Percentiles rank a stretch among this genome's conserved stretches.
Evolutionary conservation across 2,329 filamentous ascomycete genomes (phyloP).

Genomic region (Botrytis squamosa): DNA sequence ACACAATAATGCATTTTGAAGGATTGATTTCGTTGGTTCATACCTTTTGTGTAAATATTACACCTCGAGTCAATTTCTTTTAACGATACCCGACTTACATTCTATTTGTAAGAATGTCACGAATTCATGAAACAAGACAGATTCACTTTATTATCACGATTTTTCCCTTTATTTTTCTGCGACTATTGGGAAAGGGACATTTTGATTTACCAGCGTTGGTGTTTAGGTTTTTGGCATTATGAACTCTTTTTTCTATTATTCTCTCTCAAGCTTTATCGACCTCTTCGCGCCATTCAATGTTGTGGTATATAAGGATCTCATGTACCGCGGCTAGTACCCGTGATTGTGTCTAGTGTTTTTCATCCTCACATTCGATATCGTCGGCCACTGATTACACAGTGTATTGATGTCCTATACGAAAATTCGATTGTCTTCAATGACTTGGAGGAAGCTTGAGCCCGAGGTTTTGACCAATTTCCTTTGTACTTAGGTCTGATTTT

Average conservation of each 20-base stretch:
- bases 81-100: conserved; percentile 5
- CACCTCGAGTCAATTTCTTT: conserved; percentile 8
- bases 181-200: neutral
- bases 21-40: conserved; percentile 40
- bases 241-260: neutral
- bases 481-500: neutral
- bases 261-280: neutral
- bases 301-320: neutral
- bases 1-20: conserved; percentile 27
- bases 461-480: neutral
- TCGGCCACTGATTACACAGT: neutral
- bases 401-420: neutral
- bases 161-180: neutral
- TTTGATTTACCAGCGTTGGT: conserved; percentile 3
- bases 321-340: neutral
- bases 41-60: conserved; percentile 4
- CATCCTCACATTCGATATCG: neutral
- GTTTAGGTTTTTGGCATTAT: conserved; percentile 1
- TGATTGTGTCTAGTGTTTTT: neutral
- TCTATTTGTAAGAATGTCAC: neutral
- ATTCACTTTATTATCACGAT: neutral
- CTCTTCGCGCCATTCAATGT: neutral
- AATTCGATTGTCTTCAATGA: neutral
- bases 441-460: neutral
- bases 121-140: conserved; percentile 14